Conservation (phyloP, 2,329 filamentous ascomycete species). For the Diplocarpon mali region DNA sequence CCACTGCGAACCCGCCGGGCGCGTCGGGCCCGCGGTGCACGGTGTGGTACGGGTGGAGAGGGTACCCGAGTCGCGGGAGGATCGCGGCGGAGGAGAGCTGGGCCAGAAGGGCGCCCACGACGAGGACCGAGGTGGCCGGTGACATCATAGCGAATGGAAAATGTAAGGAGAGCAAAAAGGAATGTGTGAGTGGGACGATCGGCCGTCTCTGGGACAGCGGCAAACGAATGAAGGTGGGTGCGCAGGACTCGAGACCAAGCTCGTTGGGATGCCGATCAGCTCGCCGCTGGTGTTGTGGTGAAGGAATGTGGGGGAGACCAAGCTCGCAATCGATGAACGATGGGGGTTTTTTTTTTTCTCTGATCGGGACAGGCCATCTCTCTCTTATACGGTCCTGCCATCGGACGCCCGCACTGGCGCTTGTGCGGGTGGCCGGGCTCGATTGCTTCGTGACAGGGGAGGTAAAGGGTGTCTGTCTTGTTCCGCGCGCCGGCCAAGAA, state of each 20-base stretch:
- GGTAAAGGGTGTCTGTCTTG: too few relatives aligned
- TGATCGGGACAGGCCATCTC: too few relatives aligned
- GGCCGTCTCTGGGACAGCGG: too few relatives aligned
- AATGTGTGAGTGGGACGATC: background rate
- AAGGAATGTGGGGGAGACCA: background rate
- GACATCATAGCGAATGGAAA: background rate
- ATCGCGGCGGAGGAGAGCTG: constrained; percentile 7
- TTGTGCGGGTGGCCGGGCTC: too few relatives aligned
- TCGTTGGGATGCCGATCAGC: background rate
- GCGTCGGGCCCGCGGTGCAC: background rate
- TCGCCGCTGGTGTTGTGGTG: background rate
- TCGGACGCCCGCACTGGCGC: too few relatives aligned
- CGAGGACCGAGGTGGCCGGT: background rate
- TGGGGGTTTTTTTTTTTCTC: too few relatives aligned
- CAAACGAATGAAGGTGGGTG: background rate
- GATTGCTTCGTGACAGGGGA: too few relatives aligned
- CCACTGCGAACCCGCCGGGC: too few relatives aligned
- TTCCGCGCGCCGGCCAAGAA: too few relatives aligned
- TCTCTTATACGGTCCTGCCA: too few relatives aligned
- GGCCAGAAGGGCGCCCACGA: constrained; percentile 2
- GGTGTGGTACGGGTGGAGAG: background rate
- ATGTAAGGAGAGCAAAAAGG: background rate
- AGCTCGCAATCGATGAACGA: background rate
- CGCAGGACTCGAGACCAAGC: background rate
- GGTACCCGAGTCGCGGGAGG: constrained; percentile 1